A percentile compares a stretch with the other conserved stretches of the same genome.
Evolutionary conservation across 2,329 filamentous ascomycete species (phyloP).

Genomic region (Teratosphaeria viscida): DNA sequence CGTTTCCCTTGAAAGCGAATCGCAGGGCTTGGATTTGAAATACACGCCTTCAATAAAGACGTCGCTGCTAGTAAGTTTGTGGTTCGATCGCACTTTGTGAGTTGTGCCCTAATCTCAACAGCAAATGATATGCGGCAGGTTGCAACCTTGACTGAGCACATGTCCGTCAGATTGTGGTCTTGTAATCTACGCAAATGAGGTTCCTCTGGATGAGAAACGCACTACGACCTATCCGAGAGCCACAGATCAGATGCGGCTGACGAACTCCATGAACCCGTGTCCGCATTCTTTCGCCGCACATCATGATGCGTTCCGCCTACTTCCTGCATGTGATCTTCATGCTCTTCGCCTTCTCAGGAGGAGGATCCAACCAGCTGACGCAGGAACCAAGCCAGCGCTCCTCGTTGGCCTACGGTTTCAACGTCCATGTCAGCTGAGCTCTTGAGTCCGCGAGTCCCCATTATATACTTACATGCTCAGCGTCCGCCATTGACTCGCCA

Average conservation of each 20-base stretch:
- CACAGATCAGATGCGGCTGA: background rate
- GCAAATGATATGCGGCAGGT: background rate
- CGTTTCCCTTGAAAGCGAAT: background rate
- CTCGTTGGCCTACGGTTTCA: background rate
- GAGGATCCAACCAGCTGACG: background rate
- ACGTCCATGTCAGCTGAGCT: background rate
- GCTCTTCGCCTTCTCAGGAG: background rate
- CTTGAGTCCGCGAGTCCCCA: background rate
- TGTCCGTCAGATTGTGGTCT: background rate
- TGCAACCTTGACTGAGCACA: background rate
- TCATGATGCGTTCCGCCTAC: background rate
- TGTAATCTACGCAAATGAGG: background rate
- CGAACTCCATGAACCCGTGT: background rate
- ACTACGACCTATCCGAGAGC: background rate
- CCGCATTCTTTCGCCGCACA: background rate
- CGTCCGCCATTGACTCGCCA: background rate
- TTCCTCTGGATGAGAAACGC: background rate
- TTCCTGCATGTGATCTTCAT: background rate
- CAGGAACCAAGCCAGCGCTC: background rate
- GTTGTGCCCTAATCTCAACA: background rate
- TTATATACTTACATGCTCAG: background rate
- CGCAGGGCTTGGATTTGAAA: background rate
- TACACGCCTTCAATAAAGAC: background rate
- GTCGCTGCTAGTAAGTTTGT: background rate
- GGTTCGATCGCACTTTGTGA: no score